phyloP scores from a whole-genome alignment of 1,139 yeast species.

The Dujonia santamariae region DNA sequence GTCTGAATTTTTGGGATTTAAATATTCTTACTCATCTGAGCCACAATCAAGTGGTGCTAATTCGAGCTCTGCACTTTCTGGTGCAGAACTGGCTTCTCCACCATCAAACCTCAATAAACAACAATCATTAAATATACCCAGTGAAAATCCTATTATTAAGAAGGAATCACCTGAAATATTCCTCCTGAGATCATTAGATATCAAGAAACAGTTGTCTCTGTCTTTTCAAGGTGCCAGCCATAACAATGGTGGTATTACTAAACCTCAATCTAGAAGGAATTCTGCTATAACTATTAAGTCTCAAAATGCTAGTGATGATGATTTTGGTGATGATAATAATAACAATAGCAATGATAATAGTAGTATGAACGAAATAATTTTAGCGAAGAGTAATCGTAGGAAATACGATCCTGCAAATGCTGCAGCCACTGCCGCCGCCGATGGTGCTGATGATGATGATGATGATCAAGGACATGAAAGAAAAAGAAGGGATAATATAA shows the following conservation, averaged over 20 bases:
- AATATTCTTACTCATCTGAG: slow-evolving; percentile 19
- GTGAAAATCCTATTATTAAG: slow-evolving; percentile 28
- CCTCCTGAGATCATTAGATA: slow-evolving; percentile 32
- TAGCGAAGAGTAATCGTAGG: not conserved
- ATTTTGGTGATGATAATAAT: slow-evolving; percentile 28
- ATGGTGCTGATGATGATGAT: slow-evolving; percentile 19
- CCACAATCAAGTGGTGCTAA: slow-evolving; percentile 13
- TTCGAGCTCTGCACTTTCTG: slow-evolving; percentile 18
- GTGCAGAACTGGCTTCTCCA: slow-evolving; percentile 17
- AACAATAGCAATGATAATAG: slow-evolving; percentile 29
- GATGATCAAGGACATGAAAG: slow-evolving; percentile 50
- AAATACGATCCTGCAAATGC: not conserved
- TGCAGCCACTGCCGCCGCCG: not conserved
- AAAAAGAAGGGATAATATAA: slow-evolving; percentile 82
- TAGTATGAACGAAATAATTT: no score
- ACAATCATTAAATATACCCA: slow-evolving; percentile 23
- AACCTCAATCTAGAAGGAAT: slow-evolving; percentile 41
- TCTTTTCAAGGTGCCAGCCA: slow-evolving; percentile 28
- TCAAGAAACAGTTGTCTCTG: slow-evolving; percentile 41
- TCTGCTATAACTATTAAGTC: slow-evolving; percentile 30
- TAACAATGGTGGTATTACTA: slow-evolving; percentile 34
- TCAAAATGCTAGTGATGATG: slow-evolving; percentile 28
- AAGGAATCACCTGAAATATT: slow-evolving; percentile 21
- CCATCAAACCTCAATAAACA: slow-evolving; percentile 15
- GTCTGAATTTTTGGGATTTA: slow-evolving; percentile 23